Conservation (phyloP, 805 yeast species). For the Yarrowia yakushimensis region DNA sequence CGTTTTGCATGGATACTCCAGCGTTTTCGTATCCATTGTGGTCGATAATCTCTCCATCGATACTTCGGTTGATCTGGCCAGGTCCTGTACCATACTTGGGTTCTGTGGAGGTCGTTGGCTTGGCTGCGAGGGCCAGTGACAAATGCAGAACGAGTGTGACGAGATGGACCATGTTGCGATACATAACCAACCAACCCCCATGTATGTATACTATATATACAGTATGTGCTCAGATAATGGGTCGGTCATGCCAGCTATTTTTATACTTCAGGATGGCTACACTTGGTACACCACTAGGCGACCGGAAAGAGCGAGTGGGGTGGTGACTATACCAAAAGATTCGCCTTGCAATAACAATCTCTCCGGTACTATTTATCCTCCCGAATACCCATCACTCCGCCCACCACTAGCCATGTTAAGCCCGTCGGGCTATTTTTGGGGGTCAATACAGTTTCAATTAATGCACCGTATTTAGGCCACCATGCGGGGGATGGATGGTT, state of each 20-base stretch:
- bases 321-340: background rate
- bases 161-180: background rate
- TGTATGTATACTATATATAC: background rate
- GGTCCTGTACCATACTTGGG: constrained; percentile 1
- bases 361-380: background rate
- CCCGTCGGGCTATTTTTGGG: background rate
- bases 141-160: background rate
- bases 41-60: constrained; percentile 3
- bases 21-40: constrained; percentile 9
- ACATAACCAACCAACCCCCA: background rate
- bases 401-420: background rate
- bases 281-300: background rate
- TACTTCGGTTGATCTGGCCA: constrained; percentile 6
- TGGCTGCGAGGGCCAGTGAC: background rate
- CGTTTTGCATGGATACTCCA: background rate
- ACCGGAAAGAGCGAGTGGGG: no score
- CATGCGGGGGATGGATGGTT: background rate
- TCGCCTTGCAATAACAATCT: background rate
- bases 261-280: background rate
- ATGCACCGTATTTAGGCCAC: background rate
- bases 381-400: background rate
- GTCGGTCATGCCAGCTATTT: background rate
- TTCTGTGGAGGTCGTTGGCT: background rate
- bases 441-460: background rate
- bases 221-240: background rate